These are phyloP conservation scores for Lentinula lateritia DNA, from an alignment of 768 basidiomycete species.

Conservation along the genomic window DNA sequence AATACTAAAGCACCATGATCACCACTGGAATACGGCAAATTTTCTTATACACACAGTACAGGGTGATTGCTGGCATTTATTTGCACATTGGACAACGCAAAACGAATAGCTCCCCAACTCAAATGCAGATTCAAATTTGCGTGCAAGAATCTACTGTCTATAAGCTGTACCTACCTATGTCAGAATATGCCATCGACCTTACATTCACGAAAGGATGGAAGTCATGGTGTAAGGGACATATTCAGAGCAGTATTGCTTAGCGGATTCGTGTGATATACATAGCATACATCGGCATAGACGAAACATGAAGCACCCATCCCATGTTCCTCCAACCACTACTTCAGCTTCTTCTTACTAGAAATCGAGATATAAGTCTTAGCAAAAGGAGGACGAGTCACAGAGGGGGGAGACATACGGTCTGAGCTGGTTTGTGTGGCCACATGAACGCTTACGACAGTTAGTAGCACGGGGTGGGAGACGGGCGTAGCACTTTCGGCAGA, in stretches of 20 bases:
- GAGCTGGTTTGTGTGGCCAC: slow-evolving; percentile 88
- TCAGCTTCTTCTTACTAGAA: slow-evolving; percentile 8
- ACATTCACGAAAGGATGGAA: too few species aligned
- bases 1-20: too few species aligned
- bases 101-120: too few species aligned
- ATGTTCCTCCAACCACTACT: slow-evolving; percentile 3
- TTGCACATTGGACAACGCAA: too few species aligned
- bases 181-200: too few species aligned
- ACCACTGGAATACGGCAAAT: too few species aligned
- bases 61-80: too few species aligned
- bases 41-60: too few species aligned
- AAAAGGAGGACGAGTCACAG: neutral
- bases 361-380: too few species aligned
- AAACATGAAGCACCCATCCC: neutral
- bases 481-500: slow-evolving; percentile 99
- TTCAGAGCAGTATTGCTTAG: neutral
- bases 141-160: too few species aligned
- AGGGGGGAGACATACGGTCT: slow-evolving; percentile 61
- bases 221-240: neutral
- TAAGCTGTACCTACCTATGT: too few species aligned
- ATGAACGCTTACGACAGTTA: slow-evolving; percentile 96
- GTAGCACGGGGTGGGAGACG: slow-evolving; percentile 98
- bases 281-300: neutral
- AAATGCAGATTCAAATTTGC: too few species aligned
- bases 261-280: neutral